A percentile compares a stretch with the other conserved stretches of the same genome.
These are phyloP conservation scores for Fraxinus paxiana DNA, from an alignment of 305 asterid species.

Conservation along the genomic window DNA sequence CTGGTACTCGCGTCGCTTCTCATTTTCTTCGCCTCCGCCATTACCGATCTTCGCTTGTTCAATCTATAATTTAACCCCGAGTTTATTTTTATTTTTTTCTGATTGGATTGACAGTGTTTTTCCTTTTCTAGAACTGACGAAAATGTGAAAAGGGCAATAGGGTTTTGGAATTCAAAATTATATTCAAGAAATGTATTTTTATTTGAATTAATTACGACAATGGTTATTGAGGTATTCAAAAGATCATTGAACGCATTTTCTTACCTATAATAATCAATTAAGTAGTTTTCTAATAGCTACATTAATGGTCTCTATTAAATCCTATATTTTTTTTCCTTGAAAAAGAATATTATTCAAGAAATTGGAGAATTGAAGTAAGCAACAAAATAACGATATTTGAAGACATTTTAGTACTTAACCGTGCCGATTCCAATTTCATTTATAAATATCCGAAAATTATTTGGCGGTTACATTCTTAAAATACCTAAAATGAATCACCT, in stretches of 20 bases:
- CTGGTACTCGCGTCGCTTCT: conserved; percentile 81
- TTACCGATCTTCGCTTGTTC: conserved; percentile 25
- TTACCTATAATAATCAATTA: too few species aligned
- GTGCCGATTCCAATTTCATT: background rate
- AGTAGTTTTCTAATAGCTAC: too few species aligned
- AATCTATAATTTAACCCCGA: background rate
- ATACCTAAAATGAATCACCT: background rate
- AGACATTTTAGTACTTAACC: background rate
- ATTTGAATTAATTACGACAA: too few species aligned
- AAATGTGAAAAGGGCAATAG: background rate
- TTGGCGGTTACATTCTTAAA: background rate
- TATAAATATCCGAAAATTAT: too few species aligned
- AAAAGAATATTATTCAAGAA: too few species aligned
- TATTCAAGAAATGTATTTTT: too few species aligned
- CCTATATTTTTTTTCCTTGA: too few species aligned
- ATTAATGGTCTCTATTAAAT: too few species aligned
- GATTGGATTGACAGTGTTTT: background rate
- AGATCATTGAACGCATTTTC: too few species aligned
- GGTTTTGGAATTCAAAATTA: too few species aligned
- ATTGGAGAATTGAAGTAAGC: background rate
- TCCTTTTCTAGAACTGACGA: background rate
- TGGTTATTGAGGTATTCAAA: too few species aligned
- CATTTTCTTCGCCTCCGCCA: conserved; percentile 76
- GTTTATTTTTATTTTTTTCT: background rate
- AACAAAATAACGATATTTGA: background rate